Conservation (phyloP, 2,329 filamentous ascomycete species). For the Cladophialophora carrionii region DNA sequence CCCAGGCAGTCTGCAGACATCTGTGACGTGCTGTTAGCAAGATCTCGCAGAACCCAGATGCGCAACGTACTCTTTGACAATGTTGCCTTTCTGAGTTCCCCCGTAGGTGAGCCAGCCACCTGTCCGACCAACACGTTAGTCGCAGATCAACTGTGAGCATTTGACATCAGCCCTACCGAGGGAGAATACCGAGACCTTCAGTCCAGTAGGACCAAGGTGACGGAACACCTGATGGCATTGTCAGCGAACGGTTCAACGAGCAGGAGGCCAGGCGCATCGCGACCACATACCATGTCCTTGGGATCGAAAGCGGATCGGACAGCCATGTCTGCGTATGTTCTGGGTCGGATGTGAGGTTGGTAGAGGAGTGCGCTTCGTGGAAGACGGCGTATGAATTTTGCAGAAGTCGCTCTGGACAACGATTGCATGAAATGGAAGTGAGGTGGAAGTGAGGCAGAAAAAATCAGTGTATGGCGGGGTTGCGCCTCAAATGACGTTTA, state of each 20-base stretch:
- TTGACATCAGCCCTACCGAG: conserved; percentile 49
- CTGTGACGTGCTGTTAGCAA: conserved; percentile 26
- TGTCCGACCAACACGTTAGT: conserved; percentile 1
- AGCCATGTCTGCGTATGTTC: conserved; percentile 28
- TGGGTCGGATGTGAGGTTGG: conserved; percentile 4
- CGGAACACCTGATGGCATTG: conserved; percentile 54
- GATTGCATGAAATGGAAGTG: conserved; percentile 3
- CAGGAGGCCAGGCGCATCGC: background rate
- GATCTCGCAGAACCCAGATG: background rate
- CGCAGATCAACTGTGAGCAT: background rate
- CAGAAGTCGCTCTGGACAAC: conserved; percentile 4
- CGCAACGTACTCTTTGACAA: conserved; percentile 60
- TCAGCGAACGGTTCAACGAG: conserved; percentile 5
- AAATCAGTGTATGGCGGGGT: conserved; percentile 7
- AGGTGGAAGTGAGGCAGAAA: conserved; percentile 7
- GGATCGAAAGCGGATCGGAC: conserved; percentile 35
- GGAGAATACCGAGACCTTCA: conserved; percentile 73
- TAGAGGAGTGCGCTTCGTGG: background rate
- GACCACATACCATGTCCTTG: conserved; percentile 34
- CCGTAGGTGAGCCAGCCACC: conserved; percentile 57
- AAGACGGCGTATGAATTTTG: conserved; percentile 6
- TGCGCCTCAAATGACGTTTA: conserved; percentile 14
- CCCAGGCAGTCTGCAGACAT: conserved; percentile 59
- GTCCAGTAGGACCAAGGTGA: conserved; percentile 68
- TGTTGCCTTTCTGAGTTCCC: conserved; percentile 56